Evolutionary conservation across 2,329 filamentous ascomycete genomes (phyloP).

Genomic region (Monosporascus sp.): DNA sequence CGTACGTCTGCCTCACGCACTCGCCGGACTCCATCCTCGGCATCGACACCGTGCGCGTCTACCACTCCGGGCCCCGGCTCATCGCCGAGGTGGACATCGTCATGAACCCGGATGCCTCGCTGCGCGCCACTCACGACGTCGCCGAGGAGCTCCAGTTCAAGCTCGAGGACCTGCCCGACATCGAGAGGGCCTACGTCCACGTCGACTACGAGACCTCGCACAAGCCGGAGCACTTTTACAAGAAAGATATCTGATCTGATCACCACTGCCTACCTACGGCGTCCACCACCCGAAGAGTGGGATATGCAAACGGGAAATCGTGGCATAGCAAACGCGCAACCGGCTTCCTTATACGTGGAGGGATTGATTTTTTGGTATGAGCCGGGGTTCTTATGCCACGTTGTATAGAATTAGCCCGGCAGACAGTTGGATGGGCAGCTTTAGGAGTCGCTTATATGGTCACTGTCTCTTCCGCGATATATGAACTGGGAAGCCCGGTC

Average conservation of each 20-base stretch:
- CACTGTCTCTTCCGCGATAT: too few relatives aligned
- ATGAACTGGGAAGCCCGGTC: too few relatives aligned
- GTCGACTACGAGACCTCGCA: constrained; percentile 97
- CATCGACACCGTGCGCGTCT: constrained; percentile 93
- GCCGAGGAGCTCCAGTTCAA: constrained; percentile 93
- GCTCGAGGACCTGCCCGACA: constrained; percentile 83
- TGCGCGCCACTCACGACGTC: constrained; percentile 82
- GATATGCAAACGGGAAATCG: too few relatives aligned
- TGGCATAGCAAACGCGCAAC: not conserved
- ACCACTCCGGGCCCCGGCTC: constrained; percentile 81
- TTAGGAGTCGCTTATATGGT: too few relatives aligned
- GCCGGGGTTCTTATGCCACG: too few relatives aligned
- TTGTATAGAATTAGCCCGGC: too few relatives aligned
- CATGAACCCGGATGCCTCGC: constrained; percentile 70
- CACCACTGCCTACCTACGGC: too few relatives aligned
- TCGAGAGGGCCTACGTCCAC: constrained; percentile 93
- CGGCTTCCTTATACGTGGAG: too few relatives aligned
- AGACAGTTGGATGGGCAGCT: too few relatives aligned
- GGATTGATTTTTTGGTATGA: too few relatives aligned
- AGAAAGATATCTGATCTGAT: constrained; percentile 50
- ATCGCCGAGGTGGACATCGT: constrained; percentile 96
- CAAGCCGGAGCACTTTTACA: constrained; percentile 72
- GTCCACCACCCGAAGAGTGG: too few relatives aligned
- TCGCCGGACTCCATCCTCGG: constrained; percentile 66
- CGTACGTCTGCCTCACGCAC: constrained; percentile 93